A percentile compares a stretch with the other conserved stretches of the same genome.
Evolutionary conservation across 2,329 filamentous ascomycete species (phyloP).

Genomic region (Calonectria pauciramosa): DNA sequence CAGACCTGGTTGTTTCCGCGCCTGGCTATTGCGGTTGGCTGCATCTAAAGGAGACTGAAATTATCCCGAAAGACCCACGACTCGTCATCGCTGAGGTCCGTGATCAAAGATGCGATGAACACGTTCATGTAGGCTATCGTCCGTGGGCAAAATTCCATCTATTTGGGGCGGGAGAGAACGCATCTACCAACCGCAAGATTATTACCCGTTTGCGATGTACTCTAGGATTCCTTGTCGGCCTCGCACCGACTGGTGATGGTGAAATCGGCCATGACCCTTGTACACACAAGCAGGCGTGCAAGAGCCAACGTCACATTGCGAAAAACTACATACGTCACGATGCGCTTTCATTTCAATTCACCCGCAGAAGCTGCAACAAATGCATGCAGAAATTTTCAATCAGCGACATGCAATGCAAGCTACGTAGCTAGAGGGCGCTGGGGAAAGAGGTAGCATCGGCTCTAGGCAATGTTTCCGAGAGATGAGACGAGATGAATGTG

Average conservation of each 20-base stretch:
- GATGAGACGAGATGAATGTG: conserved; percentile 8
- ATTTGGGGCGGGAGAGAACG: neutral
- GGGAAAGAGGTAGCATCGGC: neutral
- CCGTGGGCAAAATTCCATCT: neutral
- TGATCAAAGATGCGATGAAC: conserved; percentile 3
- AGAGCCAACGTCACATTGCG: neutral
- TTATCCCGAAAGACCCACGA: too few relatives aligned
- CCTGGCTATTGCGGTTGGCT: neutral
- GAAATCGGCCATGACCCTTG: neutral
- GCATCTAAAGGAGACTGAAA: neutral
- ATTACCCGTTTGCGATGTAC: neutral
- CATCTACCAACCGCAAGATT: neutral
- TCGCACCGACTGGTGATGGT: neutral
- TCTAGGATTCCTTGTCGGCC: neutral
- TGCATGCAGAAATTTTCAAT: neutral
- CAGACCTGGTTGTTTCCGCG: neutral
- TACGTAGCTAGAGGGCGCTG: neutral
- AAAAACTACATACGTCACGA: neutral
- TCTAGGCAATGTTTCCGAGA: neutral
- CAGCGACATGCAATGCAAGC: neutral
- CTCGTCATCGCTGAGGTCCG: neutral
- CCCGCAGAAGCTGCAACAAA: neutral
- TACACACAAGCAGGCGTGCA: neutral
- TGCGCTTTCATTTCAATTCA: neutral
- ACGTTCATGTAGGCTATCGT: neutral